Evolutionary conservation across 164 flowering plant species (phyloP).

Genomic region (Umbellularia californica): DNA sequence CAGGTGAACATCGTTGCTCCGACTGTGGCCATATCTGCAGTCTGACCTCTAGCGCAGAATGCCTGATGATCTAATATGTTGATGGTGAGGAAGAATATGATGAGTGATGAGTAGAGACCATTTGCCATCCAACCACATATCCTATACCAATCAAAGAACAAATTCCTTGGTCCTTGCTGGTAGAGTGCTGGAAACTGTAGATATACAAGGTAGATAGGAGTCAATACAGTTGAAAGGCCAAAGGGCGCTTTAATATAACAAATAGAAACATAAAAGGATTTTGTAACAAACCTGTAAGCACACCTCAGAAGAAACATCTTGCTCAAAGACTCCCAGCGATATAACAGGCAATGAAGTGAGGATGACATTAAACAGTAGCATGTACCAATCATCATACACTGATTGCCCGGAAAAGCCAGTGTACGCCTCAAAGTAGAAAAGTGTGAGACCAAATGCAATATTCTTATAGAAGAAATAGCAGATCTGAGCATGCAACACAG

Average conservation of each 20-base stretch:
- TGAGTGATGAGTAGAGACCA: constrained; percentile 64
- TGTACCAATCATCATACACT: constrained; percentile 90
- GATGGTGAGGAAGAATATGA: constrained; percentile 61
- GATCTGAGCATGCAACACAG: constrained; percentile 44
- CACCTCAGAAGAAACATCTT: constrained; percentile 86
- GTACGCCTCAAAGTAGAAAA: constrained; percentile 95
- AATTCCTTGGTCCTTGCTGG: constrained; percentile 87
- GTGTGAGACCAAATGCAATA: constrained; percentile 94
- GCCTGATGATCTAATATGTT: constrained; percentile 59
- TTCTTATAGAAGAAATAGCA: constrained; percentile 99
- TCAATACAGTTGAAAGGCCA: constrained; percentile 8
- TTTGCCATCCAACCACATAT: constrained; percentile 91
- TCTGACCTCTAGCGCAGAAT: constrained; percentile 65
- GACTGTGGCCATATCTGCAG: constrained; percentile 67
- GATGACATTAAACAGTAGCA: constrained; percentile 77
- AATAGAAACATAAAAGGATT: constrained; percentile 8
- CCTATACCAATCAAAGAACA: constrained; percentile 86
- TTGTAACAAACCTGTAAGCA: constrained; percentile 73
- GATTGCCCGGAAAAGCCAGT: constrained; percentile 96
- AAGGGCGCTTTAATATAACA: constrained; percentile 10
- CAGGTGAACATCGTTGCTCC: constrained; percentile 92
- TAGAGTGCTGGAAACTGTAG: constrained; percentile 88
- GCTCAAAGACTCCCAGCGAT: constrained; percentile 90
- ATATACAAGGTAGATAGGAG: not conserved
- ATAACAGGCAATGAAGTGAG: constrained; percentile 79